Percentiles rank a stretch among this genome's conserved stretches.
Conservation (phyloP, 2,329 filamentous ascomycete species). For the Cordyceps fumosorosea region DNA sequence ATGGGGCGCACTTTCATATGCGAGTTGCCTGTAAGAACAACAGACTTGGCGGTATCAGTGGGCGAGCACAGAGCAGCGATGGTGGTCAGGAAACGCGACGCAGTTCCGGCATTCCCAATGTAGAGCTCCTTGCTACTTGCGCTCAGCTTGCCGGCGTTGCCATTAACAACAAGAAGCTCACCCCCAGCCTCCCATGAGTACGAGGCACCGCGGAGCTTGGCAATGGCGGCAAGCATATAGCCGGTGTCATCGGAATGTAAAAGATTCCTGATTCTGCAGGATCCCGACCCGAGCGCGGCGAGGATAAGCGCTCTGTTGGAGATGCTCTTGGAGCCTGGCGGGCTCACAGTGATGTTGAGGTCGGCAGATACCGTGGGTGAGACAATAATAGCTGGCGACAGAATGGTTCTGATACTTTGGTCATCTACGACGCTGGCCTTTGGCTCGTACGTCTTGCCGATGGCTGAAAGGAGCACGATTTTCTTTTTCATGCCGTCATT, state of each 20-base stretch:
- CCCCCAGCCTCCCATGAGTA: slow-evolving; percentile 94
- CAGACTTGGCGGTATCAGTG: slow-evolving; percentile 52
- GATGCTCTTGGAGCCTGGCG: slow-evolving; percentile 94
- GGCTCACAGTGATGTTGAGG: slow-evolving; percentile 68
- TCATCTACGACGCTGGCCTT: slow-evolving; percentile 88
- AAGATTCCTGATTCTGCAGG: slow-evolving; percentile 83
- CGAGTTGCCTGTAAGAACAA: slow-evolving; percentile 83
- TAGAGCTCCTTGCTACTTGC: slow-evolving; percentile 76
- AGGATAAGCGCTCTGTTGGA: slow-evolving; percentile 94
- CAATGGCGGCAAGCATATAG: slow-evolving; percentile 92
- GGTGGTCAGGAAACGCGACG: slow-evolving; percentile 89
- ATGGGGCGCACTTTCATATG: slow-evolving; percentile 96
- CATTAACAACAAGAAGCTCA: slow-evolving; percentile 81
- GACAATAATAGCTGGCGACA: slow-evolving; percentile 73
- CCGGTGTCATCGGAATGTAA: slow-evolving; percentile 96
- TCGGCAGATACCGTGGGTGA: slow-evolving; percentile 61
- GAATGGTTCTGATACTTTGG: slow-evolving; percentile 69
- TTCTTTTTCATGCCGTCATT: slow-evolving; percentile 95
- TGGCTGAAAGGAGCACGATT: slow-evolving; percentile 83
- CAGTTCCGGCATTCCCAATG: slow-evolving; percentile 92
- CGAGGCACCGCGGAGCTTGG: slow-evolving; percentile 73
- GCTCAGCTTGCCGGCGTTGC: slow-evolving; percentile 78
- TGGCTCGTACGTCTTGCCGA: slow-evolving; percentile 81
- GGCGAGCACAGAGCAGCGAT: slow-evolving; percentile 78
- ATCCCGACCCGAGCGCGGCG: slow-evolving; percentile 79